These are phyloP conservation scores for Gracilaria domingensis DNA, from an alignment of 23 red algal genomes.

Conservation along the genomic window DNA sequence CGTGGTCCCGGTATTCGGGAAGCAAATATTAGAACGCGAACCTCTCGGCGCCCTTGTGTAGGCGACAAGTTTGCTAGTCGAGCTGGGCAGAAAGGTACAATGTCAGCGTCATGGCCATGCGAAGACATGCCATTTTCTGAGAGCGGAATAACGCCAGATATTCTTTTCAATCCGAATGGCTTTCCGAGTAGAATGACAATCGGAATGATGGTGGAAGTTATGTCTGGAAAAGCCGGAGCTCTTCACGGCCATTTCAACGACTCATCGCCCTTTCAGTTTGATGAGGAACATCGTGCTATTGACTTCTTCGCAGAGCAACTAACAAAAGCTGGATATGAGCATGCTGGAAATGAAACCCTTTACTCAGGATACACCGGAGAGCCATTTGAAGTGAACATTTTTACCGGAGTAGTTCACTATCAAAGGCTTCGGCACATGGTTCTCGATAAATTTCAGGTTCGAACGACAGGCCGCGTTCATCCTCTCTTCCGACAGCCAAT, in stretches of 20 bases:
- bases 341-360: conserved; percentile 80
- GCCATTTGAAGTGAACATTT: conserved; percentile 91
- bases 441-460: conserved; percentile 97
- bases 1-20: conserved; percentile 54
- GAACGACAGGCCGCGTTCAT: conserved; percentile 81
- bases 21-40: conserved; percentile 74
- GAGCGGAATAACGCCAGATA: conserved; percentile 94
- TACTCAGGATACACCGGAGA: conserved; percentile 94
- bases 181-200: conserved; percentile 99
- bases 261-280: conserved; percentile 82
- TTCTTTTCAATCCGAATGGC: conserved; percentile 99
- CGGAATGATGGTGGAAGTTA: conserved; percentile 97
- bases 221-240: conserved; percentile 89
- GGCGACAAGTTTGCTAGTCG: conserved; percentile 99
- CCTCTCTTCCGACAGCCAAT: conserved; percentile 89
- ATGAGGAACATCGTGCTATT: conserved; percentile 72
- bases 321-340: conserved; percentile 77
- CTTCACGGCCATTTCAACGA: conserved; percentile 75
- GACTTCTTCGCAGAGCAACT: conserved; percentile 89
- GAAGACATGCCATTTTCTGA: conserved; percentile 99
- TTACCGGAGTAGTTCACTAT: conserved; percentile 94
- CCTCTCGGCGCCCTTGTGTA: conserved; percentile 78
- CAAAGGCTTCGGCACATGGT: conserved; percentile 97
- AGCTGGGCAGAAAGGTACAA: conserved; percentile 94
- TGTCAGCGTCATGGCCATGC: conserved; percentile 82